A percentile compares a stretch with the other conserved stretches of the same genome.
These are phyloP conservation scores for Cladophialophora exuberans DNA, from an alignment of 2,329 filamentous ascomycete species.

Conservation along the genomic window DNA sequence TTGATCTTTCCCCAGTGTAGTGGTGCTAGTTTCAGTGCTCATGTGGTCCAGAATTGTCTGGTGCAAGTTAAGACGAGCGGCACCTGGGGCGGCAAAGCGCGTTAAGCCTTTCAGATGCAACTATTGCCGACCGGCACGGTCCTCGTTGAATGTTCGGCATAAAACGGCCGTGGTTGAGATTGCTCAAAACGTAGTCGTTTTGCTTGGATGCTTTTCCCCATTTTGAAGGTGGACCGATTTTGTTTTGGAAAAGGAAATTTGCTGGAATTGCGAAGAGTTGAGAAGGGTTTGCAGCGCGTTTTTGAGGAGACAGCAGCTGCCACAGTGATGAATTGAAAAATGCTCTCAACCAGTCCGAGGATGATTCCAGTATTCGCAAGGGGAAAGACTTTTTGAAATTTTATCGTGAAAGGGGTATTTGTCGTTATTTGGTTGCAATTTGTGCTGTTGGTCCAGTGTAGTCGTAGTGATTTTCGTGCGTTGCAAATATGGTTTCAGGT, in stretches of 20 bases:
- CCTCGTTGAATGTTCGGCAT: too few relatives aligned
- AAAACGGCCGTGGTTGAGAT: too few relatives aligned
- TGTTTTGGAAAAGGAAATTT: background rate
- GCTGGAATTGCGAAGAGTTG: background rate
- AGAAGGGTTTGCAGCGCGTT: background rate
- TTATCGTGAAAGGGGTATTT: background rate
- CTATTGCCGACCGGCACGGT: conserved; percentile 2
- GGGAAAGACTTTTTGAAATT: conserved; percentile 8
- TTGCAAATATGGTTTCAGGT: background rate
- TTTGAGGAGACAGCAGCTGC: background rate
- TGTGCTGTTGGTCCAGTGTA: background rate
- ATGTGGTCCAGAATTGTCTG: conserved; percentile 4
- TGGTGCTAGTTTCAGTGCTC: background rate
- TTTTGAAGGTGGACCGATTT: background rate
- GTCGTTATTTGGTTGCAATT: conserved; percentile 3
- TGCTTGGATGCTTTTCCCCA: background rate
- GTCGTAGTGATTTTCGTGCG: background rate
- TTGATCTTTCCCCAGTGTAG: conserved; percentile 2
- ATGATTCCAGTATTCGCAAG: conserved; percentile 9
- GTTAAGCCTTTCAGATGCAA: background rate
- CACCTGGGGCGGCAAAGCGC: background rate
- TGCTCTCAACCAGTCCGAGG: too few relatives aligned
- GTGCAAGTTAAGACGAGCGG: background rate
- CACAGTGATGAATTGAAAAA: too few relatives aligned
- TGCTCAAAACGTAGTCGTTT: background rate